A percentile compares a stretch with the other conserved stretches of the same genome.
These are phyloP conservation scores for Heliosperma pusillum DNA, from an alignment of 148 eudicot genomes.

Conservation along the genomic window DNA sequence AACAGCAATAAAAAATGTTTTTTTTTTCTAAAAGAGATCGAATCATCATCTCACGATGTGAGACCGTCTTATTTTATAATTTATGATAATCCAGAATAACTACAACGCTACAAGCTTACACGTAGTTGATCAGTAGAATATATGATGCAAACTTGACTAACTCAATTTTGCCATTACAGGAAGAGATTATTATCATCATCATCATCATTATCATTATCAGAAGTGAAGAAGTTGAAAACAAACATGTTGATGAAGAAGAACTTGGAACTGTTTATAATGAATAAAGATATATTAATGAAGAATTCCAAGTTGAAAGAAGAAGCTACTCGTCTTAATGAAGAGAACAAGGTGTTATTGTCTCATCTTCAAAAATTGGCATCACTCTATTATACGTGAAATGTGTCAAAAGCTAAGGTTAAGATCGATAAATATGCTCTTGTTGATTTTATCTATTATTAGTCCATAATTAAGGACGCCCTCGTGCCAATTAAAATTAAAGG, in stretches of 20 bases:
- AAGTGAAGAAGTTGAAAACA: conserved; percentile 17
- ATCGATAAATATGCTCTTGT: not conserved
- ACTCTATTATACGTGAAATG: too few relatives aligned
- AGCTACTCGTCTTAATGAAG: conserved; percentile 45
- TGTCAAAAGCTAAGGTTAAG: not conserved
- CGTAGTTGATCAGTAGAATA: too few relatives aligned
- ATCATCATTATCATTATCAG: not conserved
- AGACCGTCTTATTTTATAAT: too few relatives aligned
- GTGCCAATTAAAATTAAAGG: not conserved
- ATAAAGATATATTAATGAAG: conserved; percentile 46
- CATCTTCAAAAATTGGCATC: conserved; percentile 28
- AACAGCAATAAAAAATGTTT: too few relatives aligned
- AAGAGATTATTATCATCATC: not conserved
- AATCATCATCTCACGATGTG: too few relatives aligned
- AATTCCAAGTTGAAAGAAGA: conserved; percentile 49
- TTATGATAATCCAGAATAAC: too few relatives aligned
- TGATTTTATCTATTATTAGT: too few relatives aligned
- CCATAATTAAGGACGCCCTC: too few relatives aligned
- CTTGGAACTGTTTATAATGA: conserved; percentile 45
- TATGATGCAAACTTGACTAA: not conserved
- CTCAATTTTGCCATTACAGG: conserved; percentile 15
- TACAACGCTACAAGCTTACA: too few relatives aligned
- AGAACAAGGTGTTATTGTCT: conserved; percentile 42
- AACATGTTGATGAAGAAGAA: conserved; percentile 44
- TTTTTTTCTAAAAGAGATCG: too few relatives aligned